Evolutionary conservation across 2,329 filamentous ascomycete species (phyloP).

Genomic region (Beauveria scarabaeidicola): DNA sequence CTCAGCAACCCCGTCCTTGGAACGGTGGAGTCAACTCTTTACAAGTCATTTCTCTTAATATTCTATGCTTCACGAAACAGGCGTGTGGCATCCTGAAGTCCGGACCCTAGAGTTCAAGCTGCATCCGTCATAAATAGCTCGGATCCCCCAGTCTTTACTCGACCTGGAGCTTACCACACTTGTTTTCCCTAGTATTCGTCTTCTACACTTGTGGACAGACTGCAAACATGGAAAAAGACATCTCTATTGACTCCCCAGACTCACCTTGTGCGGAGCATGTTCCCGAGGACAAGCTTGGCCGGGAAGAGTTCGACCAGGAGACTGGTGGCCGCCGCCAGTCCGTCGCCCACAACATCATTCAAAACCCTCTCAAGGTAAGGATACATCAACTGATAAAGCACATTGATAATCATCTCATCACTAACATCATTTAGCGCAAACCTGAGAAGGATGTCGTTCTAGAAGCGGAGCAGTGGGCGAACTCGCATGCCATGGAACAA

Average conservation of each 20-base stretch:
- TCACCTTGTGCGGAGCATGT: conserved; percentile 11
- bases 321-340: conserved; percentile 16
- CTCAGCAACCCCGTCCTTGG: background rate
- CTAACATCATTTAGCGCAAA: conserved; percentile 15
- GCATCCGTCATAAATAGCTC: background rate
- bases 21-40: background rate
- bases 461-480: conserved; percentile 44
- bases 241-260: conserved; percentile 6
- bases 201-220: background rate
- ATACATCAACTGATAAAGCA: background rate
- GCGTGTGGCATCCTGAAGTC: background rate
- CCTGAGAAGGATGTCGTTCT: conserved; percentile 18
- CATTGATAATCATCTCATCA: background rate
- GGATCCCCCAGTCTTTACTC: background rate
- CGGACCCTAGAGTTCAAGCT: background rate
- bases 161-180: background rate
- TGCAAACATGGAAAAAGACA: conserved; percentile 12
- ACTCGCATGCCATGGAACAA: conserved; percentile 37
- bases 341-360: conserved; percentile 23
- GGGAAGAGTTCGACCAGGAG: conserved; percentile 7
- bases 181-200: no score
- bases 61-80: background rate
- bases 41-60: background rate
- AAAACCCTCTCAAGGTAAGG: conserved; percentile 25
- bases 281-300: background rate